Conservation (phyloP, 495 filamentous ascomycete species). For the Podospora bellae-mahoneyi region DNA sequence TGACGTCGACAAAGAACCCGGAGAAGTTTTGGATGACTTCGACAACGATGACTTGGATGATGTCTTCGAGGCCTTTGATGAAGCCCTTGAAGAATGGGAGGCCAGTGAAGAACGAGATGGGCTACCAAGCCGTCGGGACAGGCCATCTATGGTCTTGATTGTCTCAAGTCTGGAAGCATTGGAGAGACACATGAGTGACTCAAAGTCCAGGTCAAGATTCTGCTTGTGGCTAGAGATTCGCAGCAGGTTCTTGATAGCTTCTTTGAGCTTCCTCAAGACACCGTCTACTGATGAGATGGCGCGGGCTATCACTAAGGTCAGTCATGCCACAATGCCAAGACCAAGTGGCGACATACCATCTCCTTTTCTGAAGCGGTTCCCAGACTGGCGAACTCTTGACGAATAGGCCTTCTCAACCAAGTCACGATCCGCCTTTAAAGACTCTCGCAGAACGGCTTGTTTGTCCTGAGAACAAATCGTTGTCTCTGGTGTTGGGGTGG, state of each 20-base stretch:
- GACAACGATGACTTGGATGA: conserved; percentile 12
- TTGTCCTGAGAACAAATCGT: conserved; percentile 24
- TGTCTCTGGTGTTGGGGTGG: conserved; percentile 20
- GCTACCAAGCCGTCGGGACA: conserved; percentile 32
- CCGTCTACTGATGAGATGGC: conserved; percentile 30
- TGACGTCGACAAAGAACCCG: conserved; percentile 1
- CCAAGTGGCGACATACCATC: conserved; percentile 30
- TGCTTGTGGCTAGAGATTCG: conserved; percentile 26
- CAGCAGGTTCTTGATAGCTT: conserved; percentile 28
- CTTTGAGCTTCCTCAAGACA: conserved; percentile 30
- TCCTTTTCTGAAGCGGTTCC: conserved; percentile 29
- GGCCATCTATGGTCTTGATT: conserved; percentile 34
- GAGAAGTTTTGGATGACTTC: conserved; percentile 5
- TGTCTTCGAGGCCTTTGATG: conserved; percentile 10
- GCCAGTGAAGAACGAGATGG: conserved; percentile 22
- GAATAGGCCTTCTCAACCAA: conserved; percentile 32
- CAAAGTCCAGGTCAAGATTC: conserved; percentile 31
- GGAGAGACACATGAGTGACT: conserved; percentile 36
- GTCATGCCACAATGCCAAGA: background rate
- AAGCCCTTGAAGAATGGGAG: conserved; percentile 19
- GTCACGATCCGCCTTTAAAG: conserved; percentile 32
- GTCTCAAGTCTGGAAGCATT: conserved; percentile 35
- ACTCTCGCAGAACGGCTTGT: conserved; percentile 34
- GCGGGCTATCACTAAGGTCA: conserved; percentile 23
- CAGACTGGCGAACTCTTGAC: conserved; percentile 24